Conservation (phyloP, 306 rosid species). For the Betula pendula region DNA sequence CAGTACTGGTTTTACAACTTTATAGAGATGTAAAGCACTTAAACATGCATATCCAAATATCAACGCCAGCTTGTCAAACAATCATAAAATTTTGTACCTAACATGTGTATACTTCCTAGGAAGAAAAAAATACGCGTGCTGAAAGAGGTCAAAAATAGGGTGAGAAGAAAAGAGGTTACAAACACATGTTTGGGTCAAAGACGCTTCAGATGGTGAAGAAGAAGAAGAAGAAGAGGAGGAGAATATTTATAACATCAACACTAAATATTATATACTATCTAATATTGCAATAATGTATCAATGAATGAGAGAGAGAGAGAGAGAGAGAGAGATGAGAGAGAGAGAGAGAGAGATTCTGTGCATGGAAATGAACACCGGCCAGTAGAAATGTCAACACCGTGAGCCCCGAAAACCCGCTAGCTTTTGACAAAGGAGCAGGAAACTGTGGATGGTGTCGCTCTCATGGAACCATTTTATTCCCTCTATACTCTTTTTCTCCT, state of each 20-base stretch:
- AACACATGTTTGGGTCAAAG: conserved; percentile 63
- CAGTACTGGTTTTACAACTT: conserved; percentile 27
- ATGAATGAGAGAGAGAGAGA: too few species aligned
- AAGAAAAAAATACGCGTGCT: conserved; percentile 47
- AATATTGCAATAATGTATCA: neutral
- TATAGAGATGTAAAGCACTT: neutral
- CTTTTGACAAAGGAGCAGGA: conserved; percentile 54
- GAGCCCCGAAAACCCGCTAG: conserved; percentile 53
- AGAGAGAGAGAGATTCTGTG: conserved; percentile 4
- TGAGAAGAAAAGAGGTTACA: conserved; percentile 36
- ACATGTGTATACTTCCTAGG: conserved; percentile 41
- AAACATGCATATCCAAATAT: neutral
- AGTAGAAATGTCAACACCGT: conserved; percentile 53
- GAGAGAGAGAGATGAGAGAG: neutral
- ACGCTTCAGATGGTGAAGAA: conserved; percentile 47
- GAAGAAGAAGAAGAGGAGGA: conserved; percentile 24
- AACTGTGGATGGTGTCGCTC: conserved; percentile 49
- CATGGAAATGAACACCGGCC: conserved; percentile 44
- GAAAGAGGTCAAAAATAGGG: conserved; percentile 56
- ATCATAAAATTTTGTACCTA: conserved; percentile 43
- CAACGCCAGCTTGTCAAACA: conserved; percentile 19
- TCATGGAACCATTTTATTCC: conserved; percentile 23
- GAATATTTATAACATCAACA: conserved; percentile 15
- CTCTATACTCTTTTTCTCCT: conserved; percentile 11
- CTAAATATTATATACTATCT: neutral